These are phyloP conservation scores for Pholiota microspora DNA, from an alignment of 768 basidiomycete genomes.

Conservation along the genomic window DNA sequence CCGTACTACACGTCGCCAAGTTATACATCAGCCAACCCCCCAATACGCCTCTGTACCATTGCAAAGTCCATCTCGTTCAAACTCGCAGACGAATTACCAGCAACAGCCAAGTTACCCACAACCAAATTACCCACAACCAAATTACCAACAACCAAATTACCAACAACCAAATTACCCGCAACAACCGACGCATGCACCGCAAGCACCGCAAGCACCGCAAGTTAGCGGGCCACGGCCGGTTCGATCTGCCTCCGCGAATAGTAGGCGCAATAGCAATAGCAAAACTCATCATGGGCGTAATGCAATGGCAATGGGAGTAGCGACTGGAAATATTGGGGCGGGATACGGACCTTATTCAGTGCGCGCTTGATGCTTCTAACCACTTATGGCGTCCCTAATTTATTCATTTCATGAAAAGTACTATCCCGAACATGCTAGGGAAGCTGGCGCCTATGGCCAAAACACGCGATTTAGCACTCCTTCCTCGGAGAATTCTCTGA, in stretches of 20 bases:
- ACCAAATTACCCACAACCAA: too few species aligned
- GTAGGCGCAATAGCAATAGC: conserved; percentile 23
- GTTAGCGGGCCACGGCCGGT: conserved; percentile 22
- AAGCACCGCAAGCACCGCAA: conserved; percentile 25
- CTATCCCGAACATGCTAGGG: conserved; percentile 46
- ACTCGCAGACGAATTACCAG: conserved; percentile 20
- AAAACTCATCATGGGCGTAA: conserved; percentile 32
- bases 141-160: too few species aligned
- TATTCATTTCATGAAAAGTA: conserved; percentile 39
- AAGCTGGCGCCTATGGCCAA: conserved; percentile 40
- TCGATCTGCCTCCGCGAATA: conserved; percentile 23
- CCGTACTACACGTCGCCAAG: conserved; percentile 32
- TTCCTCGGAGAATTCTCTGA: conserved; percentile 35
- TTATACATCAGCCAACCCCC: conserved; percentile 42
- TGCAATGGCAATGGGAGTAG: conserved; percentile 75
- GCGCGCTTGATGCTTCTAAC: conserved; percentile 23
- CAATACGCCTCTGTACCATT: conserved; percentile 70
- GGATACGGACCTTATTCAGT: conserved; percentile 90
- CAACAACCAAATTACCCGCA: conserved; percentile 17
- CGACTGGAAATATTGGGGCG: conserved; percentile 72
- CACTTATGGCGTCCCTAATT: conserved; percentile 2
- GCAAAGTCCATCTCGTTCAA: conserved; percentile 38
- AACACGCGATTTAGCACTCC: conserved; percentile 57
- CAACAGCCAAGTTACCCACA: too few species aligned
- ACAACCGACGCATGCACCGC: conserved; percentile 20